Base-by-base conservation (phyloP, 176 grass and related monocot genomes). In the Bromus sterilis region DNA sequence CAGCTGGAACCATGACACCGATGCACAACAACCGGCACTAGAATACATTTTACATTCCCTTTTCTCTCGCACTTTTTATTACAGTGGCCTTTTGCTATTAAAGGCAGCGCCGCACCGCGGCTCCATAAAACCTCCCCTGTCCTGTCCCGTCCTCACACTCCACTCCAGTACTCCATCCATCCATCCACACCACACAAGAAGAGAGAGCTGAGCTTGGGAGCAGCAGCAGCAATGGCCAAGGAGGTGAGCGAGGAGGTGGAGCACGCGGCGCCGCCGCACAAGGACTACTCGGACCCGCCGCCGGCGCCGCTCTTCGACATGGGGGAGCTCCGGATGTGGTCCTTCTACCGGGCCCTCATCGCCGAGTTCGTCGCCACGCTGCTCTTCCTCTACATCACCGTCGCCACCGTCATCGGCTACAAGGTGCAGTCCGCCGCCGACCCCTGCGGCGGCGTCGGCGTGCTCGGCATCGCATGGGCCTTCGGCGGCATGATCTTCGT, bases 401-500 rank as follows among this genome's bases (percentile, higher is more conserved):
- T 93, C 11, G 91, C 91, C 14, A 90, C 91, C 11, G 88, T 93
- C 28, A 93, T 93, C 59, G 91, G 88, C 9, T 90, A 93, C 88
- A 93, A 88, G 24, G 87, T 84, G 49, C 85, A 91, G 71, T 85
- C 85, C 2, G 42, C 87, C 10, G 1, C 55, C 9, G 29, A 56
- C 46, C 59, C 71, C 2, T 95, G 95, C 77, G 81, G 67, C 70
- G 95, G 95, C 18, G 95, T 98, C 12, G 95, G 95, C 14, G 30
- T 94, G 7, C 91, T 98, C 26, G 95, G 90, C 74, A 98, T 98
- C 83, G 95, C 95, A 0, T 94, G 95, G 95, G 95, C 95, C 1
- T 98, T 98, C 71, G 95, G 95, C 9, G 95, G 95, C 72, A 98
- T 98, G 95, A 98, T 98, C 58, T 98, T 98, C 77, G 86, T 98